A percentile compares a stretch with the other conserved stretches of the same genome.
Conservation (phyloP, 2,329 filamentous ascomycete species). For the Fusarium sp. region DNA sequence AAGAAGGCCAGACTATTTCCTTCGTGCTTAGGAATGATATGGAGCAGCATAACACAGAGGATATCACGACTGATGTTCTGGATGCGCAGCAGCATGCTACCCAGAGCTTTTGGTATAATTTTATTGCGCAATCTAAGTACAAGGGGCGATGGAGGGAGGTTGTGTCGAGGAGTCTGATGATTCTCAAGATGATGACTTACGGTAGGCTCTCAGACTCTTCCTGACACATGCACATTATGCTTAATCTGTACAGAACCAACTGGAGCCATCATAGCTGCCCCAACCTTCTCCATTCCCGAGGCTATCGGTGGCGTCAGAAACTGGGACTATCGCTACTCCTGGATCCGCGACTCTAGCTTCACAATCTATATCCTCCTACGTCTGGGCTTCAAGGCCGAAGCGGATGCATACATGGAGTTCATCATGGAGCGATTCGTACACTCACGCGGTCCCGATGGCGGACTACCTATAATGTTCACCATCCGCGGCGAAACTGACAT, state of each 20-base stretch:
- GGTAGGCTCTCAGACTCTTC: slow-evolving; percentile 36
- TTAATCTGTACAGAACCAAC: slow-evolving; percentile 68
- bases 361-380: slow-evolving; percentile 82
- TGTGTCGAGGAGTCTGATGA: slow-evolving; percentile 76
- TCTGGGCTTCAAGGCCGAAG: slow-evolving; percentile 79
- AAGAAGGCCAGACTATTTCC: slow-evolving; percentile 75
- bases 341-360: slow-evolving; percentile 82
- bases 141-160: slow-evolving; percentile 79
- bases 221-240: background rate
- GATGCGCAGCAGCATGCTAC: slow-evolving; percentile 75
- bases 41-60: slow-evolving; percentile 65
- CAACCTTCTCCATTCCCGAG: slow-evolving; percentile 82
- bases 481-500: slow-evolving; percentile 81
- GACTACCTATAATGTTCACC: slow-evolving; percentile 84
- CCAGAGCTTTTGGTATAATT: slow-evolving; percentile 78
- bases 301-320: slow-evolving; percentile 75
- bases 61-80: slow-evolving; percentile 69
- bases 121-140: slow-evolving; percentile 77
- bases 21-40: slow-evolving; percentile 75
- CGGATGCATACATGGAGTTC: slow-evolving; percentile 82
- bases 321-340: slow-evolving; percentile 81
- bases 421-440: slow-evolving; percentile 77
- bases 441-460: slow-evolving; percentile 69
- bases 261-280: slow-evolving; percentile 79
- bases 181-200: slow-evolving; percentile 81